Percentiles rank a stretch among this genome's conserved stretches.
phyloP scores from a whole-genome alignment of 2,329 filamentous ascomycete species.

The Aspergillus pseudoviridinutans region DNA sequence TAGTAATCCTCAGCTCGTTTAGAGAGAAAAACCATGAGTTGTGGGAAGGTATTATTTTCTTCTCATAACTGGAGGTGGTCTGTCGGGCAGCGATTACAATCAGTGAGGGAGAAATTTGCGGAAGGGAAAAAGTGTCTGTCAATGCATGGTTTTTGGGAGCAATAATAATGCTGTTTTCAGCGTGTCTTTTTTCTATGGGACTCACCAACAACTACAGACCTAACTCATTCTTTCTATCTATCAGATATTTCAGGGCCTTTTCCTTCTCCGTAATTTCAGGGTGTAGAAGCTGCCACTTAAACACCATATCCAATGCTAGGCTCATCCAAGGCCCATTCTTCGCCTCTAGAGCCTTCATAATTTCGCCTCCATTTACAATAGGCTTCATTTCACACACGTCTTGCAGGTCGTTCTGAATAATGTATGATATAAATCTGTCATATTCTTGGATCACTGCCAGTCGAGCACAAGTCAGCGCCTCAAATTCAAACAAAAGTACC shows the following conservation, averaged over 20 bases:
- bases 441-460: constrained; percentile 48
- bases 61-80: background rate
- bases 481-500: constrained; percentile 7
- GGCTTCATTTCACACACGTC: constrained; percentile 55
- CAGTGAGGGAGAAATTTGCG: background rate
- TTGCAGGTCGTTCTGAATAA: constrained; percentile 48
- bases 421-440: constrained; percentile 49
- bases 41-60: background rate
- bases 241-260: constrained; percentile 59
- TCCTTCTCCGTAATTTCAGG: constrained; percentile 59
- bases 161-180: background rate
- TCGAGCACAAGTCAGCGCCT: constrained; percentile 10
- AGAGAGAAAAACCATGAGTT: background rate
- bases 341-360: constrained; percentile 62
- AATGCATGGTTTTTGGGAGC: background rate
- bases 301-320: constrained; percentile 70
- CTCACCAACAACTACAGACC: constrained; percentile 15
- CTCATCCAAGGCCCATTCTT: constrained; percentile 80
- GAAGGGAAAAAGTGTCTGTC: background rate
- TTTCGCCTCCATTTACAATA: constrained; percentile 69
- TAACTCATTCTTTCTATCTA: constrained; percentile 50
- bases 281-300: constrained; percentile 85
- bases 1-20: background rate
- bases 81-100: background rate
- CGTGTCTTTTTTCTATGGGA: background rate